phyloP scores from a whole-genome alignment of 2,329 filamentous ascomycete genomes.

The Proliferodiscus dingleyae region DNA sequence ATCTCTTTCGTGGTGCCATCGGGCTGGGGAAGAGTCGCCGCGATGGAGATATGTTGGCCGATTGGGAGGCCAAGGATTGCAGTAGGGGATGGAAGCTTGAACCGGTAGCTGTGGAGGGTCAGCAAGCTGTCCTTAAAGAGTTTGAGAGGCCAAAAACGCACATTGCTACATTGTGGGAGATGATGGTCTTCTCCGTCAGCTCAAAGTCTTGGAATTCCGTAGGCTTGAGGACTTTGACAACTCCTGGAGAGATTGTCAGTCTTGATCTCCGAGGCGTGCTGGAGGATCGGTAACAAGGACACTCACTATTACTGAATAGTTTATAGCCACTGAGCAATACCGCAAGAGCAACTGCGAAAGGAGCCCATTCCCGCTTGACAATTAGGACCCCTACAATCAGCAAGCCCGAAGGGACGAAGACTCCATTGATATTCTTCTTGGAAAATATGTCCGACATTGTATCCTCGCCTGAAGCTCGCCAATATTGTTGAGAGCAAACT shows the following conservation, averaged over 20 bases:
- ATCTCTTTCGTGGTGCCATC: slow-evolving; percentile 77
- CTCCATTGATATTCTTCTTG: slow-evolving; percentile 66
- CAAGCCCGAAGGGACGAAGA: slow-evolving; percentile 79
- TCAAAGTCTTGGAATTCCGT: slow-evolving; percentile 86
- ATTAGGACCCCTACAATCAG: slow-evolving; percentile 72
- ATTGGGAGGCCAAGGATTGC: slow-evolving; percentile 93
- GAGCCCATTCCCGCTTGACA: slow-evolving; percentile 72
- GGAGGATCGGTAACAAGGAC: neutral
- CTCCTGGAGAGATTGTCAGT: slow-evolving; percentile 44
- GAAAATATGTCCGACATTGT: slow-evolving; percentile 34
- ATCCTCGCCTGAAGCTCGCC: neutral
- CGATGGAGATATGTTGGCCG: slow-evolving; percentile 97
- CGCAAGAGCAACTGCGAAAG: slow-evolving; percentile 65
- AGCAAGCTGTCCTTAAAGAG: slow-evolving; percentile 12
- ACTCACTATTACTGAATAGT: slow-evolving; percentile 66
- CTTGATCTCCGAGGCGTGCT: neutral
- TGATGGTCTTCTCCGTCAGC: slow-evolving; percentile 88
- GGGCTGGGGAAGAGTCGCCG: slow-evolving; percentile 60
- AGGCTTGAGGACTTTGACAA: slow-evolving; percentile 80
- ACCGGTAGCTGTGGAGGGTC: slow-evolving; percentile 69
- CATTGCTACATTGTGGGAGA: slow-evolving; percentile 98
- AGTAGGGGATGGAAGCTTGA: slow-evolving; percentile 70
- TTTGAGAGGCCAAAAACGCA: slow-evolving; percentile 35
- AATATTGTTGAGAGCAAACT: neutral
- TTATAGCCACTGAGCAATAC: slow-evolving; percentile 65